These are phyloP conservation scores for Fragaria ananassa DNA, from an alignment of 306 rosid genomes.

Conservation along the genomic window DNA sequence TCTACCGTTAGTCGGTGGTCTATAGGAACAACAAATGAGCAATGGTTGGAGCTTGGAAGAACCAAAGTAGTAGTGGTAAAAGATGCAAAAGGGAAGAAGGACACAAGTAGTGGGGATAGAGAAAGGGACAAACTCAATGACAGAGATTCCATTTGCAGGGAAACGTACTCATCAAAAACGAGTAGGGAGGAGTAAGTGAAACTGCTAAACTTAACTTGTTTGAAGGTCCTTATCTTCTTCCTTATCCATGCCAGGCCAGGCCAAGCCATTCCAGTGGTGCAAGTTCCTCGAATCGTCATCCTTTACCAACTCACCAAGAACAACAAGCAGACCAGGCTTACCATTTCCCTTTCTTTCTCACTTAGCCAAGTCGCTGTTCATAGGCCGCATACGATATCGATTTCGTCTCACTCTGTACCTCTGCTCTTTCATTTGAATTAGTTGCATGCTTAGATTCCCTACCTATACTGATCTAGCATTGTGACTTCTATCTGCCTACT, in stretches of 20 bases:
- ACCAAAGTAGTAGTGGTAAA: neutral
- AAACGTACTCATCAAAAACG: conserved; percentile 2
- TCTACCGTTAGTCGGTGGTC: neutral
- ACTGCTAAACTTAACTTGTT: neutral
- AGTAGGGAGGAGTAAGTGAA: neutral
- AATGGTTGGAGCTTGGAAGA: neutral
- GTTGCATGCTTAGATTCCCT: neutral
- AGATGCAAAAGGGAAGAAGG: conserved; percentile 23
- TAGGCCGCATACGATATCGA: neutral
- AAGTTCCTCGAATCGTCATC: neutral
- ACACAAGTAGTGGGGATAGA: conserved; percentile 7
- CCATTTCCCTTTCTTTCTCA: neutral
- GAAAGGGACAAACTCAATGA: conserved; percentile 23
- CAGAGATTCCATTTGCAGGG: conserved; percentile 29
- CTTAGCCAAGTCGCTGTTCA: neutral
- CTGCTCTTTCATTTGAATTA: neutral
- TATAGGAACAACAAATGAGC: neutral
- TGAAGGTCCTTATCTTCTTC: conserved; percentile 1
- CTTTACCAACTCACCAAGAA: neutral
- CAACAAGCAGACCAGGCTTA: neutral
- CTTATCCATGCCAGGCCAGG: neutral
- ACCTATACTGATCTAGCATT: neutral
- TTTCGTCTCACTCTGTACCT: neutral
- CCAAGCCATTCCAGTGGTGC: neutral
- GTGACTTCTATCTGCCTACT: neutral